Evolutionary conservation across 2,329 filamentous ascomycete genomes (phyloP), one percentile per base, ranked within the genome.

Genomic region (Alternaria arborescens): DNA sequence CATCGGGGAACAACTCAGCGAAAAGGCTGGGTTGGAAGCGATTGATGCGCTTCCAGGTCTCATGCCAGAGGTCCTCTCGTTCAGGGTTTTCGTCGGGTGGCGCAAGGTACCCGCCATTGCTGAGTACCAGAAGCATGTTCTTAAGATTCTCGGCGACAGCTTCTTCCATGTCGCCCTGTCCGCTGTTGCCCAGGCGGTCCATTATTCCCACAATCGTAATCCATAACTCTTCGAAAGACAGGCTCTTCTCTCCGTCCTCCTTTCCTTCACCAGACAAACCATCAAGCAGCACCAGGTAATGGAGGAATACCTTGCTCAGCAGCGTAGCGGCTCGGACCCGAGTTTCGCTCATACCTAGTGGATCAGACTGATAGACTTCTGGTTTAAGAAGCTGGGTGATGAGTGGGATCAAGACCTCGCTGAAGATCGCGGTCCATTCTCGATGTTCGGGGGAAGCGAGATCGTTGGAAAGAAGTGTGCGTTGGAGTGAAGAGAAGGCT

Each of bases 101-200:
- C 0, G 92, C 89, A 5, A 99, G 86, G 71, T 92, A 94, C 36
- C 91, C 94, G 52, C 91, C 94, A 76, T 90, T 95, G 6, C 91
- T 89, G 93, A 99, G 97, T 71, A 99, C 95, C 10, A 99, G 85
- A 24, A 98, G 83, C 53, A 98, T 93, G 68, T 99, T 99, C 81
- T 99, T 99, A 59, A 99, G 82, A 67, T 93, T 95, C 79, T 99
- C 95, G 0, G 92, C 91, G 3, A 98, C 93, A 12, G 95, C 94
- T 82, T 99, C 95, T 80, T 97, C 93, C 75, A 97, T 81, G 71
- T 97, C 93, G 24, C 92, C 92, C 78, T 97, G 93, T 0, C 94
- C 94, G 72, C 92, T 95, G 73, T 97, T 97, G 89, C 97, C 96
- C 66, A 99, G 85, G 24, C 95, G 89, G 77, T 99, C 95, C 87